These are phyloP conservation scores for Buddleja alternifolia DNA, from an alignment of 257 asterid species.

Conservation along the genomic window DNA sequence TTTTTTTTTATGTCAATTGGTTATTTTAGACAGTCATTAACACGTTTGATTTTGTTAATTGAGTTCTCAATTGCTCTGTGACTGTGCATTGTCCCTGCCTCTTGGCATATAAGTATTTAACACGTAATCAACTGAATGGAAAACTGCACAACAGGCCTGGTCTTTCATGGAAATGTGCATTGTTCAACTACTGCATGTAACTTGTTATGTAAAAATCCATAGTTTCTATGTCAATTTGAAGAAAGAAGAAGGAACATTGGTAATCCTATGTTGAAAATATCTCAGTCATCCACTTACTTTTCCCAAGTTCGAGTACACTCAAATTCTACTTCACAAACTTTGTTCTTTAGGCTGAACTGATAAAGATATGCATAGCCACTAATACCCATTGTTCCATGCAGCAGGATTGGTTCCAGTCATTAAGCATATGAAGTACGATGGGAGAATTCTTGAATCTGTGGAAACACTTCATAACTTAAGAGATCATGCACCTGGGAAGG, in stretches of 20 bases:
- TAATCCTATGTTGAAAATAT: slow-evolving; percentile 9
- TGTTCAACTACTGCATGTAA: neutral
- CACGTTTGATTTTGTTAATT: neutral
- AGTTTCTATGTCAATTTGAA: neutral
- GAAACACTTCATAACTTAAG: slow-evolving; percentile 54
- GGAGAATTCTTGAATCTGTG: slow-evolving; percentile 55
- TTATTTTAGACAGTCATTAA: neutral
- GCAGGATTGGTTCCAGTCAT: slow-evolving; percentile 90
- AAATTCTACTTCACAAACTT: neutral
- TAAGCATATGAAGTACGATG: slow-evolving; percentile 62
- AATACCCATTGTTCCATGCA: slow-evolving; percentile 25
- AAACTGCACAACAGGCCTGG: too few relatives aligned
- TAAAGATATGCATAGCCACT: slow-evolving; percentile 25
- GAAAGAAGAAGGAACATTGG: slow-evolving; percentile 8
- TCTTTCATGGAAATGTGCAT: neutral
- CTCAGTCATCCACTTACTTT: neutral
- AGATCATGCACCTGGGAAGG: slow-evolving; percentile 40
- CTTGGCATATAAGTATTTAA: neutral
- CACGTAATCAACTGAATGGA: neutral
- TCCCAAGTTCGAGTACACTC: neutral
- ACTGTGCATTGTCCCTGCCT: neutral
- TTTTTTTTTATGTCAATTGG: slow-evolving; percentile 3
- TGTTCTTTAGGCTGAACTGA: slow-evolving; percentile 13
- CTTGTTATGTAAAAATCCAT: neutral
- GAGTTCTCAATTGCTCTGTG: neutral